These are phyloP conservation scores for Apiospora phragmitis DNA, from an alignment of 2,329 filamentous ascomycete genomes.

Conservation along the genomic window DNA sequence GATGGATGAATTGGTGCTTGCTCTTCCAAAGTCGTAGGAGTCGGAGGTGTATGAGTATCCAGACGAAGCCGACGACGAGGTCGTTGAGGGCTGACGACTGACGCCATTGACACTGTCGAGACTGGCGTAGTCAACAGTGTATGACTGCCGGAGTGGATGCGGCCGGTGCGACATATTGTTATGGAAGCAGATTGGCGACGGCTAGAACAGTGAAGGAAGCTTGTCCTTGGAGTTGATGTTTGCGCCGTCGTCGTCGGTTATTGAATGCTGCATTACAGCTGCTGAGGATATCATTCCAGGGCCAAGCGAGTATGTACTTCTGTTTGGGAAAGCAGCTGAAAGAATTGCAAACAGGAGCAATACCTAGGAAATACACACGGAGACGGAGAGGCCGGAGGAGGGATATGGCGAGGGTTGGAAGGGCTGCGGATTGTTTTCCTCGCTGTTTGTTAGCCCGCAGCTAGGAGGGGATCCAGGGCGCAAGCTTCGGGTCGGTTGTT, in stretches of 20 bases:
- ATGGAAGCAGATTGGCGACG: conserved; percentile 19
- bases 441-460: not conserved
- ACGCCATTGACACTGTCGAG: conserved; percentile 42
- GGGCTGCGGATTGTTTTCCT: not conserved
- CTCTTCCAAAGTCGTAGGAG: conserved; percentile 56
- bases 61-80: conserved; percentile 71
- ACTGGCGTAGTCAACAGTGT: conserved; percentile 41
- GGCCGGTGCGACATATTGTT: conserved; percentile 55
- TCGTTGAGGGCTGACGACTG: conserved; percentile 66
- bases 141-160: conserved; percentile 57
- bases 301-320: not conserved
- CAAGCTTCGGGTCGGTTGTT: not conserved
- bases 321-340: not conserved
- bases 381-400: not conserved
- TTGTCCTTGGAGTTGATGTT: conserved; percentile 28
- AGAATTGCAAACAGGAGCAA: not conserved
- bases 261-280: conserved; percentile 33
- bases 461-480: not conserved
- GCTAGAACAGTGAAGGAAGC: conserved; percentile 22
- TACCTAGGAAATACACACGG: not conserved
- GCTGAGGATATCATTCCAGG: conserved; percentile 11
- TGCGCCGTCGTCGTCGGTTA: conserved; percentile 18
- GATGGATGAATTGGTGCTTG: conserved; percentile 73
- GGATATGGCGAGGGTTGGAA: not conserved
- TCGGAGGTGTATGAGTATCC: conserved; percentile 59